Percentiles rank a stretch among this genome's conserved stretches.
These are phyloP conservation scores for Globisporangium spiculum DNA, from an alignment of 352 stramenopile species.

Conservation along the genomic window DNA sequence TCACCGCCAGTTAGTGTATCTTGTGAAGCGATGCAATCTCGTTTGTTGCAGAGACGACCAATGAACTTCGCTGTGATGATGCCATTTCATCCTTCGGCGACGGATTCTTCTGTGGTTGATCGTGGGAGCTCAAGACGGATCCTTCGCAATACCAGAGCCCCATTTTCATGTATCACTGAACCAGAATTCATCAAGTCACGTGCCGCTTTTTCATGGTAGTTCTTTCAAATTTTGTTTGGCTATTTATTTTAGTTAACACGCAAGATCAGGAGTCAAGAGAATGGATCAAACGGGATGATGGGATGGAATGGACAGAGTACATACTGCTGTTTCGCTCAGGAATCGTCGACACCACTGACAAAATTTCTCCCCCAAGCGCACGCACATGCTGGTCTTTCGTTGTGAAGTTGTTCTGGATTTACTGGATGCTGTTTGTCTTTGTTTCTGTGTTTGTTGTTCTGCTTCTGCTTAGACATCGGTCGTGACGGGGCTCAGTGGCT, in stretches of 20 bases:
- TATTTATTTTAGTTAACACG: slow-evolving; percentile 14
- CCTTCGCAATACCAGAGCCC: background rate
- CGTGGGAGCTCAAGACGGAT: background rate
- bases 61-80: background rate
- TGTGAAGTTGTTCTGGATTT: background rate
- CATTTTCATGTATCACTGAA: background rate
- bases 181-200: background rate
- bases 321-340: slow-evolving; percentile 6
- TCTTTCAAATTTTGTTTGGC: slow-evolving; percentile 5
- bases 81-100: background rate
- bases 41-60: too few relatives aligned
- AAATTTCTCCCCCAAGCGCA: slow-evolving; percentile 8
- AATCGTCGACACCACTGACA: slow-evolving; percentile 1
- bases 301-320: slow-evolving; percentile 2
- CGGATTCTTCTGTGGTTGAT: background rate
- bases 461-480: slow-evolving; percentile 9
- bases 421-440: background rate
- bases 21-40: background rate
- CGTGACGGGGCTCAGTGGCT: slow-evolving; percentile 19
- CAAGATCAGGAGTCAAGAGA: background rate
- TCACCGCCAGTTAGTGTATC: background rate
- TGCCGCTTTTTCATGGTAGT: background rate
- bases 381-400: background rate
- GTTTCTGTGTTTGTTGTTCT: background rate
- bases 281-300: background rate